A percentile compares a stretch with the other conserved stretches of the same genome.
phyloP scores from a whole-genome alignment of 805 yeast species.

The Nakazawaea siamensis region DNA sequence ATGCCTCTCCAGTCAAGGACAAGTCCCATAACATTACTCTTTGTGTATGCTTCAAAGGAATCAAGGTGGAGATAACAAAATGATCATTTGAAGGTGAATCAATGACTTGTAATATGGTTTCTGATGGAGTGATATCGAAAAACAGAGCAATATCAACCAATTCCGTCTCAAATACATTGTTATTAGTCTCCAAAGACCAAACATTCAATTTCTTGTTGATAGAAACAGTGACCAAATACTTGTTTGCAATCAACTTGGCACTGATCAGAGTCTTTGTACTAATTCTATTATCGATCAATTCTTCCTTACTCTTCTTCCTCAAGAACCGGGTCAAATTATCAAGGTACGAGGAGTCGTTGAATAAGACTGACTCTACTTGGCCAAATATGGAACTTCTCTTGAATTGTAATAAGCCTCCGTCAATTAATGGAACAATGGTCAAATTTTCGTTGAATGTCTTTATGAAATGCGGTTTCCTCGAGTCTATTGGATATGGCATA shows the following conservation, averaged over 20 bases:
- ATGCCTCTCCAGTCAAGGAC: constrained; percentile 1
- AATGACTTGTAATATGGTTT: constrained; percentile 1
- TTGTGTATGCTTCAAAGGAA: constrained; percentile 1
- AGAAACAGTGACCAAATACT: constrained; percentile 38
- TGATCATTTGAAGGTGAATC: constrained; percentile 2
- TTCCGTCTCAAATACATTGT: constrained; percentile 14
- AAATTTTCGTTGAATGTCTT: constrained; percentile 20
- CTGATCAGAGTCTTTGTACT: constrained; percentile 15
- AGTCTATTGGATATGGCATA: constrained; percentile 56
- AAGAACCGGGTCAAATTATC: constrained; percentile 22
- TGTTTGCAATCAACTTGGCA: constrained; percentile 12
- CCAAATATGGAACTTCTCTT: constrained; percentile 19
- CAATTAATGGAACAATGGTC: constrained; percentile 53
- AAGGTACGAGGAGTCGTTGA: constrained; percentile 45
- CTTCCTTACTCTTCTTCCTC: constrained; percentile 13
- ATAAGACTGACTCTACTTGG: constrained; percentile 23
- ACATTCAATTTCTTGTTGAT: constrained; percentile 45
- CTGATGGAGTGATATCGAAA: constrained; percentile 2
- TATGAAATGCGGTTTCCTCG: constrained; percentile 47
- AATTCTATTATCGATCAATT: constrained; percentile 15
- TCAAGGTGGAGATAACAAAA: constrained; percentile 1
- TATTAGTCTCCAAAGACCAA: constrained; percentile 44
- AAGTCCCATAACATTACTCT: constrained; percentile 5
- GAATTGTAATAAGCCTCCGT: constrained; percentile 70
- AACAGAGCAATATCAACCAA: constrained; percentile 5